Conservation (phyloP, 2,329 filamentous ascomycete species). For the Trichoderma harzianum region DNA sequence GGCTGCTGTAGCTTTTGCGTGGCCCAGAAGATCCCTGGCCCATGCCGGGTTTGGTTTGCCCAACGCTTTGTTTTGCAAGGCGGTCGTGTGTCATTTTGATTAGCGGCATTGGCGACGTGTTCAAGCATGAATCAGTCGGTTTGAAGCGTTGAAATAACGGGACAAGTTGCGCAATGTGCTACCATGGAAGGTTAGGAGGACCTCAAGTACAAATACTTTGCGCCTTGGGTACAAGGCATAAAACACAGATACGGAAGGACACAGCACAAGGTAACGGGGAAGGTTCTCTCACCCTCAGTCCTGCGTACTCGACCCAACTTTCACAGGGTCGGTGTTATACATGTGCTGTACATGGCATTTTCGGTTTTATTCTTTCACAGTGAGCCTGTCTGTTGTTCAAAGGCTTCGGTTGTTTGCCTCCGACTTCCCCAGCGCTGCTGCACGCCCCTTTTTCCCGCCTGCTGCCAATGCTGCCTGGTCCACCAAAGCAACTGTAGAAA, state of each 20-base stretch:
- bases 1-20: background rate
- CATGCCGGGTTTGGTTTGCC: background rate
- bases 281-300: background rate
- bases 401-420: background rate
- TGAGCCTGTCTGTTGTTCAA: background rate
- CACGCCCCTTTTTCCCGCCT: background rate
- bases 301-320: background rate
- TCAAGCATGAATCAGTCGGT: background rate
- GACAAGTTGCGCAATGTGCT: background rate
- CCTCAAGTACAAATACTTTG: background rate
- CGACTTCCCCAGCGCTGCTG: background rate
- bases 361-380: background rate
- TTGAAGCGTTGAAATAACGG: background rate
- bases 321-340: background rate
- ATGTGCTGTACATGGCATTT: background rate
- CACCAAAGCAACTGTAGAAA: background rate
- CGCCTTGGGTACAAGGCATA: background rate
- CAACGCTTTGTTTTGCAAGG: conserved; percentile 4
- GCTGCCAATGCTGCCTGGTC: background rate
- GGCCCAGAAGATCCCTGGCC: background rate
- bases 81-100: conserved; percentile 7
- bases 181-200: background rate
- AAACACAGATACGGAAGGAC: background rate
- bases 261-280: background rate
- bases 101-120: conserved; percentile 6